Base-by-base conservation (phyloP, 371 early-diverging fungal species). In the Cokeromyces recurvatus region DNA sequence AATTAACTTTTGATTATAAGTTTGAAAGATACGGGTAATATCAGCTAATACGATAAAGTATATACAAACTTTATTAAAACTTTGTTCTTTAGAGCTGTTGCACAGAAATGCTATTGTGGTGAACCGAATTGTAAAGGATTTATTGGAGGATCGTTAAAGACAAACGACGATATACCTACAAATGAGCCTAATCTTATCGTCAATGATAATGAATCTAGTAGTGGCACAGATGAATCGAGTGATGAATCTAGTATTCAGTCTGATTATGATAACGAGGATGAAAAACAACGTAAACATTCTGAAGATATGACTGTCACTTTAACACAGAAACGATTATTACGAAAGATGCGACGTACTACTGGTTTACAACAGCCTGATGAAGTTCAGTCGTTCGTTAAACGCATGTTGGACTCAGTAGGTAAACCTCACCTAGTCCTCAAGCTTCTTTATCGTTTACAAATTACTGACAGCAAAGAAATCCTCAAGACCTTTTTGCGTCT, bases 1-100 rank as follows among this genome's bases (percentile, higher is more conserved):
- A 94, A 47, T 56, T 95, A n/a, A 93, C 92, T 2, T 95, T 94
- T 64, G 90, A 95, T 62, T 94, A 94, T 65, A 84, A 89, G 51
- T 91, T 91, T 66, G 87, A 88, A 51, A 76, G 89, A 29, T 86
- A 82, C 41, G 86, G 81, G 59, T 74, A 67, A 60, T 56, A 15
- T 25, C n/a, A n/a, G n/a, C n/a, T 4, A 23, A 8, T 8, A 15
- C 40, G 6, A 22, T 10, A 34, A 22, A 6, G 22, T 3, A 38
- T 15, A 22, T 22, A 10, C 7, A 20, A 20, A 14, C 5, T 1
- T 4, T 6, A 5, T 8, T 16, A 17, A 14, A n/a, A 5, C 22
- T n/a, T n/a, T 3, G 20, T 12, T 36, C 3, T 43, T 34, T 58
- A 86, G 90, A 45, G 82, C 86, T 15, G 78, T 82, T 23, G 91